A percentile compares a stretch with the other conserved stretches of the same genome.
Conservation (phyloP, 2,329 filamentous ascomycete genomes). For the Elsinoe ampelina region DNA sequence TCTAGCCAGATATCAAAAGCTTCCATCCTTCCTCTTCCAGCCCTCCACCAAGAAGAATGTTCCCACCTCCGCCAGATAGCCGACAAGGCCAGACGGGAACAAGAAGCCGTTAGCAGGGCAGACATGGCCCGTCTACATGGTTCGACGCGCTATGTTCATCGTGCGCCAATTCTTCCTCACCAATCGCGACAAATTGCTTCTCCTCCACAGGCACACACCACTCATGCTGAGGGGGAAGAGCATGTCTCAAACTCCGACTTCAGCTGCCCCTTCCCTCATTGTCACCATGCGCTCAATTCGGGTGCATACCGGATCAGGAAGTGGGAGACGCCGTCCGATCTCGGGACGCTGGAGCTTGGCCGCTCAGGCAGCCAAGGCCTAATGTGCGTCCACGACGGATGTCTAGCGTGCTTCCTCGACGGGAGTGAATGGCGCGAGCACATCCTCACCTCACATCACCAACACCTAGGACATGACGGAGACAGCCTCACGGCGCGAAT, state of each 20-base stretch:
- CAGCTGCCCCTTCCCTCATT: slow-evolving; percentile 1
- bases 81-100: background rate
- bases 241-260: background rate
- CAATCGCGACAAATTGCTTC: background rate
- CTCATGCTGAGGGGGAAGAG: background rate
- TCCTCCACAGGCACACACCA: background rate
- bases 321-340: background rate
- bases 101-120: background rate
- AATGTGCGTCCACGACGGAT: slow-evolving; percentile 21
- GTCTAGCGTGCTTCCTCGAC: slow-evolving; percentile 18
- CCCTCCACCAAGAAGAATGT: background rate
- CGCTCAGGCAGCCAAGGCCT: background rate
- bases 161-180: background rate
- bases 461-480: slow-evolving; percentile 5
- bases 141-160: background rate
- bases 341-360: background rate
- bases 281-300: background rate
- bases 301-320: background rate
- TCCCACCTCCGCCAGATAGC: background rate
- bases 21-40: background rate
- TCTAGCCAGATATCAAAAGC: background rate
- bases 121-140: background rate
- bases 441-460: slow-evolving; percentile 22
- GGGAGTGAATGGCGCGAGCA: slow-evolving; percentile 21
- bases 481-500: background rate